A percentile compares a stretch with the other conserved stretches of the same genome.
Conservation (phyloP, 2,329 filamentous ascomycete species). For the Alternaria panax region DNA sequence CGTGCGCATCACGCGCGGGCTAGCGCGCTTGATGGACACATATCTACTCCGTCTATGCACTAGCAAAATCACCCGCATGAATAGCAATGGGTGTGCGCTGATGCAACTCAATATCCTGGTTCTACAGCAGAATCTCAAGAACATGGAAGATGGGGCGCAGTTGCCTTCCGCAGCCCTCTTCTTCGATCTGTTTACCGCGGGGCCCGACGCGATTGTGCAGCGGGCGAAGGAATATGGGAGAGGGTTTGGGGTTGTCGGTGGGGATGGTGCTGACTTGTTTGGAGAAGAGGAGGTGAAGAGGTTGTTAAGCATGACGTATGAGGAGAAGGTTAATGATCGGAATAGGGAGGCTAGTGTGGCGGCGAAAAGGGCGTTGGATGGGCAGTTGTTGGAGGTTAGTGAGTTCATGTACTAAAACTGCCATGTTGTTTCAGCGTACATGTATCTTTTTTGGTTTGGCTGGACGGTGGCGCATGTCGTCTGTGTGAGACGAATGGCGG, state of each 20-base stretch:
- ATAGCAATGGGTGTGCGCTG: constrained; percentile 79
- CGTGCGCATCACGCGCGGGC: constrained; percentile 75
- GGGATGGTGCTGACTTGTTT: constrained; percentile 45
- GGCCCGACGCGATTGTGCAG: constrained; percentile 69
- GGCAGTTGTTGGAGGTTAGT: constrained; percentile 72
- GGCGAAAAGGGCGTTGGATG: constrained; percentile 73
- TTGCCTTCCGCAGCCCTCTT: constrained; percentile 71
- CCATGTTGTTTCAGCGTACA: too few relatives aligned
- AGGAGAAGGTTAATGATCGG: constrained; percentile 65
- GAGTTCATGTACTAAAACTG: constrained; percentile 68
- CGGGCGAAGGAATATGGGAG: constrained; percentile 61
- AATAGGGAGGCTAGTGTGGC: constrained; percentile 70
- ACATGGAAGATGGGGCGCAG: constrained; percentile 76
- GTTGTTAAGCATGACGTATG: constrained; percentile 52
- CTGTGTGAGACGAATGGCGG: neutral
- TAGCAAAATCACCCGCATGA: constrained; percentile 80
- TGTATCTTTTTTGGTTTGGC: neutral
- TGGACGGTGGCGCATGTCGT: neutral
- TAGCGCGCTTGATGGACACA: constrained; percentile 79
- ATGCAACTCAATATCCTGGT: constrained; percentile 96
- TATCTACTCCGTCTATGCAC: constrained; percentile 73
- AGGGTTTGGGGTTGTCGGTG: constrained; percentile 36
- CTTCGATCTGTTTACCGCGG: constrained; percentile 72
- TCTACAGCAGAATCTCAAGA: constrained; percentile 95
- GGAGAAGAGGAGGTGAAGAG: constrained; percentile 51